Base-by-base conservation (phyloP, 169 alveolate genomes). In the Eimeria falciformis region DNA sequence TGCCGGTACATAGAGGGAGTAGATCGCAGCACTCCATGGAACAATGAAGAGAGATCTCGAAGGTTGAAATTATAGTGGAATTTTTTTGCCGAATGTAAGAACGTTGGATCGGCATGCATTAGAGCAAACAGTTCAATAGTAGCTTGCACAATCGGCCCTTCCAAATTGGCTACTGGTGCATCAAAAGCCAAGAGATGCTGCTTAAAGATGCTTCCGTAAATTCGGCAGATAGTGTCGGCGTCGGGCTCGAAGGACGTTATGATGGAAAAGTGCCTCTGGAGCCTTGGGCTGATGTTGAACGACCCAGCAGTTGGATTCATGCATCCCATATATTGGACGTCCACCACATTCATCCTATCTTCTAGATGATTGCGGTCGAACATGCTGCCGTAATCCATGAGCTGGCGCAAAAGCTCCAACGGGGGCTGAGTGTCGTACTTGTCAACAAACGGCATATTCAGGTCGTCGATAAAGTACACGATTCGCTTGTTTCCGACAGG, bases 391-490 rank as follows among this genome's bases (percentile, higher is more conserved):
- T 87, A 90, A 46, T 98, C 99, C 29, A 98, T 96, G 5, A 98
- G 87, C 94, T 98, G 98, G 71, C 99, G 94, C 85, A 97, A 93
- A 95, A 98, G 97, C 95, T 98, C 99, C 87, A 98, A 93, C 29
- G 99, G 97, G 77, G 97, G 96, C 96, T 98, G 98, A 92, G 98
- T 99, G 33, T 99, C 99, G 99, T 99, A 98, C 95, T 96, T 97
- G 93, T 98, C 98, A 56, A 98, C 98, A 93, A 95, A 96, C 27
- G 99, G 99, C 99, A 98, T 98, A 71, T 98, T 95, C 96, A 98
- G 95, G 95, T 98, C 99, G 96, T 98, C 99, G 87, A 98, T 94
- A 95, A 97, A 98, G 50, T 98, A 96, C 77, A 97, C 97, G 95
- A 98, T 95, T 84, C 95, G 95, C 90, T 98, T 98, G 85, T 96